These are phyloP conservation scores for Xylaria hypoxylon DNA, from an alignment of 2,329 filamentous ascomycete species.

Conservation along the genomic window DNA sequence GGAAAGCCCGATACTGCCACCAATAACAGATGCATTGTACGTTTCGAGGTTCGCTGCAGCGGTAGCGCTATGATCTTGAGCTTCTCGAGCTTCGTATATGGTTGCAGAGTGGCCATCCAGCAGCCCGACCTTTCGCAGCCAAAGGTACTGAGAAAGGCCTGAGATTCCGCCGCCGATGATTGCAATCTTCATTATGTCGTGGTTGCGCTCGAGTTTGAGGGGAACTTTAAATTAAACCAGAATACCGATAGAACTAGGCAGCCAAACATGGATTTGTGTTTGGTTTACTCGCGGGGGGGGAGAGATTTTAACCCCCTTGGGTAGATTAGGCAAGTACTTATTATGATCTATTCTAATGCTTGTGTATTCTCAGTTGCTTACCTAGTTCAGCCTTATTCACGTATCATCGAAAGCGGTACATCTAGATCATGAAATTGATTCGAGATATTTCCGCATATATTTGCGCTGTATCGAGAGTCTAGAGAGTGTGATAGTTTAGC, in stretches of 20 bases:
- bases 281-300: no score
- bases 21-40: slow-evolving; percentile 35
- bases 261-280: neutral
- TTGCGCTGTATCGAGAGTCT: no score
- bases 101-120: slow-evolving; percentile 22
- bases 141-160: slow-evolving; percentile 32
- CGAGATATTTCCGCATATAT: no score
- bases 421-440: no score
- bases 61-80: slow-evolving; percentile 9
- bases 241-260: neutral
- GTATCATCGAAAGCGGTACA: no score
- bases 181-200: slow-evolving; percentile 30
- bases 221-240: neutral
- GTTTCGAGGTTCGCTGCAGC: slow-evolving; percentile 18
- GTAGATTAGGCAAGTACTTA: no score
- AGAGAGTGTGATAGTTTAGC: no score
- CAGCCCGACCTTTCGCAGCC: slow-evolving; percentile 31
- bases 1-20: slow-evolving; percentile 32
- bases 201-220: neutral
- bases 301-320: no score
- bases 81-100: slow-evolving; percentile 35
- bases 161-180: slow-evolving; percentile 36
- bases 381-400: no score
- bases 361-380: no score
- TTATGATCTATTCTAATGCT: no score